A percentile compares a stretch with the other conserved stretches of the same genome.
Evolutionary conservation across 345 rosid species (phyloP).

Genomic region (Rhizophora mangle): DNA sequence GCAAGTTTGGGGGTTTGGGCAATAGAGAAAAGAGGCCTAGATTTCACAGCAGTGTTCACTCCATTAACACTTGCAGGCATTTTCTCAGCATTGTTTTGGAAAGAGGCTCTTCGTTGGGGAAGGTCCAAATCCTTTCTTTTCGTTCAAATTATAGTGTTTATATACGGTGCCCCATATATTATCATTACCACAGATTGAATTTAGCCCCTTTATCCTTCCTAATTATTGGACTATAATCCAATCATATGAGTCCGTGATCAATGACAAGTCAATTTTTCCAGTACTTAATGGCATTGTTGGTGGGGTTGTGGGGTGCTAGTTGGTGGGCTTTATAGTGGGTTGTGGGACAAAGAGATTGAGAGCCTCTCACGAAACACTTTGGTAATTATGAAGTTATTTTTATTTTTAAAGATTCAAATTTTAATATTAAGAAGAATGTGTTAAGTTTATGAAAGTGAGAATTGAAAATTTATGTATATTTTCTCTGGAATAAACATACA

Average conservation of each 20-base stretch:
- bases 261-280: neutral
- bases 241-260: neutral
- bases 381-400: too few relatives aligned
- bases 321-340: slow-evolving; percentile 61
- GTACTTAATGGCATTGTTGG: slow-evolving; percentile 44
- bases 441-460: too few relatives aligned
- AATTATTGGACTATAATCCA: neutral
- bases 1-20: slow-evolving; percentile 58
- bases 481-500: too few relatives aligned
- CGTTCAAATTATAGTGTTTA: neutral
- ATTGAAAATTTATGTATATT: too few relatives aligned
- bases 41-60: slow-evolving; percentile 69
- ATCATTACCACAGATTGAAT: neutral
- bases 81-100: slow-evolving; percentile 62
- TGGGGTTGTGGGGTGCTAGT: slow-evolving; percentile 58
- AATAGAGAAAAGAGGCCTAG: slow-evolving; percentile 81
- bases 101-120: slow-evolving; percentile 66
- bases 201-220: neutral
- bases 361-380: neutral
- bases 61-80: slow-evolving; percentile 72
- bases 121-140: slow-evolving; percentile 35
- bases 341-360: slow-evolving; percentile 68
- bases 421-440: too few relatives aligned
- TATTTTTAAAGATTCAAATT: too few relatives aligned
- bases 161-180: too few relatives aligned